Conservation (phyloP, 495 filamentous ascomycete genomes). For the Hypoxylon fuscum region DNA sequence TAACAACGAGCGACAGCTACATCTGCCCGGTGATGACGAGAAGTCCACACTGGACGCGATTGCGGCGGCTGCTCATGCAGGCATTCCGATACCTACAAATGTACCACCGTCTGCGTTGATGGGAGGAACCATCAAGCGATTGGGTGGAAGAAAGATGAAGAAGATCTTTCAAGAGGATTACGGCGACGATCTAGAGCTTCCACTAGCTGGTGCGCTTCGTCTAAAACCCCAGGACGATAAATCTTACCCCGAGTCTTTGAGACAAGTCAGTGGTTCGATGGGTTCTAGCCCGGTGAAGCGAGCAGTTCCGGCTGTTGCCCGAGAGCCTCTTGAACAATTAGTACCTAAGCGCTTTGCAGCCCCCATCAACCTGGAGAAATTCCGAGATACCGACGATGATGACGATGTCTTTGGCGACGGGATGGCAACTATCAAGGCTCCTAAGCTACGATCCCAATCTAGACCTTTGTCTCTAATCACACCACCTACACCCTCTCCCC, state of each 20-base stretch:
- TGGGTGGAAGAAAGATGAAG: slow-evolving; percentile 82
- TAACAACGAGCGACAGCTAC: slow-evolving; percentile 87
- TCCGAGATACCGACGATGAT: slow-evolving; percentile 66
- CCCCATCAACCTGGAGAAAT: slow-evolving; percentile 64
- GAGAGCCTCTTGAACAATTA: slow-evolving; percentile 22
- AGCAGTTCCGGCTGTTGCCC: slow-evolving; percentile 23
- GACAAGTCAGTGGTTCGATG: slow-evolving; percentile 65
- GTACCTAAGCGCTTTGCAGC: slow-evolving; percentile 40
- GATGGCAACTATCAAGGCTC: slow-evolving; percentile 71
- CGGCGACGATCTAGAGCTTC: slow-evolving; percentile 89
- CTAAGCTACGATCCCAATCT: slow-evolving; percentile 64
- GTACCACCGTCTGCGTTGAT: slow-evolving; percentile 93
- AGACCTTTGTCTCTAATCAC: slow-evolving; percentile 65
- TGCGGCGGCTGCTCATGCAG: slow-evolving; percentile 82
- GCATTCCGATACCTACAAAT: slow-evolving; percentile 89
- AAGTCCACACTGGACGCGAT: slow-evolving; percentile 83
- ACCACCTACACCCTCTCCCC: slow-evolving; percentile 60
- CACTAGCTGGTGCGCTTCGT: slow-evolving; percentile 67
- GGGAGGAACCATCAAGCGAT: slow-evolving; percentile 91
- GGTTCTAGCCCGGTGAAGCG: slow-evolving; percentile 54
- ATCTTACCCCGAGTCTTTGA: slow-evolving; percentile 73
- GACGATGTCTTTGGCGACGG: slow-evolving; percentile 70
- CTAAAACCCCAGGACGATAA: slow-evolving; percentile 68
- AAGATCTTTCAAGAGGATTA: slow-evolving; percentile 87
- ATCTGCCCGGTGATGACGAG: slow-evolving; percentile 81